Conservation (phyloP, 352 stramenopile species). For the Discostella stelligera region DNA sequence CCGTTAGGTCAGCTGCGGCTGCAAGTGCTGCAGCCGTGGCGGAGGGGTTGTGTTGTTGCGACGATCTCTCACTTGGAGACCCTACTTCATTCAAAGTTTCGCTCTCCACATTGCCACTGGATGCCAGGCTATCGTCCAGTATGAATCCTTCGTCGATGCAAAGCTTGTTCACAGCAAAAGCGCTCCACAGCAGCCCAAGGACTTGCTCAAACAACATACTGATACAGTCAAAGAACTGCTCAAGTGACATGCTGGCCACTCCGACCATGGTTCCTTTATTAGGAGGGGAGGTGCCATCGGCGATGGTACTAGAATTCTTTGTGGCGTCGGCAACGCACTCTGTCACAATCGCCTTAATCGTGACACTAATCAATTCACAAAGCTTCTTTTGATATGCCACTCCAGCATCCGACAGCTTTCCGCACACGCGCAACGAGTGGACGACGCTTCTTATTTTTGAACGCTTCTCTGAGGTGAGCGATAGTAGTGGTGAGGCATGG, state of each 20-base stretch:
- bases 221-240: slow-evolving; percentile 79
- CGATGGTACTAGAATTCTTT: slow-evolving; percentile 1
- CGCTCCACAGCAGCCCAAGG: slow-evolving; percentile 59
- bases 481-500: slow-evolving; percentile 26
- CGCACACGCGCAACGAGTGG: slow-evolving; percentile 55
- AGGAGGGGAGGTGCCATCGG: neutral
- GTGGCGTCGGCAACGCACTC: slow-evolving; percentile 65
- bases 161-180: slow-evolving; percentile 74
- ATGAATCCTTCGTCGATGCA: slow-evolving; percentile 63
- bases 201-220: slow-evolving; percentile 84
- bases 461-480: slow-evolving; percentile 30
- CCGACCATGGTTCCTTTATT: slow-evolving; percentile 42
- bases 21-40: slow-evolving; percentile 56
- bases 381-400: slow-evolving; percentile 65
- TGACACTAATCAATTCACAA: slow-evolving; percentile 75
- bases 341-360: slow-evolving; percentile 75
- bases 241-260: slow-evolving; percentile 70
- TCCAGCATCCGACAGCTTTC: slow-evolving; percentile 51
- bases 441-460: slow-evolving; percentile 55
- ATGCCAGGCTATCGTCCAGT: slow-evolving; percentile 38
- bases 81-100: slow-evolving; percentile 14
- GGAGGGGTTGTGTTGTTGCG: slow-evolving; percentile 30
- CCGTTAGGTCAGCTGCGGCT: slow-evolving; percentile 63
- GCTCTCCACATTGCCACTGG: neutral
- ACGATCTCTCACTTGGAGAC: slow-evolving; percentile 12